Percentiles rank a stretch among this genome's conserved stretches.
Evolutionary conservation across 2,329 filamentous ascomycete genomes (phyloP).

Genomic region (Phialocephala subalpina): DNA sequence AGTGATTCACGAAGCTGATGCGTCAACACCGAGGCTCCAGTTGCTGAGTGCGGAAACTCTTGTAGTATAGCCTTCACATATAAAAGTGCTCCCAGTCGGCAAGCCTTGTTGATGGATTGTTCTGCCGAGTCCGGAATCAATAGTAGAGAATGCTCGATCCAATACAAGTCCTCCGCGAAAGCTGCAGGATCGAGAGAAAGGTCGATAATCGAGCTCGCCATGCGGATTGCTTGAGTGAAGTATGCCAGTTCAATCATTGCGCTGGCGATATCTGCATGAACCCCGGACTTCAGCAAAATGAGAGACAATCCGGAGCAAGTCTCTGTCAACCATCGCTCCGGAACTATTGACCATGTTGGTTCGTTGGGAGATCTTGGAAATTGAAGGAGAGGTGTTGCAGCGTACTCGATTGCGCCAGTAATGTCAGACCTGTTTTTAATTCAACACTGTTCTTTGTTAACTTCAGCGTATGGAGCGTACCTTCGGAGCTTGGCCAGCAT

Average conservation of each 20-base stretch:
- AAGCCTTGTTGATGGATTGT: conserved; percentile 28
- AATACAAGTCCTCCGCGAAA: conserved; percentile 34
- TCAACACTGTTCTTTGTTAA: background rate
- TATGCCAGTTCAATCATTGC: conserved; percentile 28
- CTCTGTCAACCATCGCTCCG: background rate
- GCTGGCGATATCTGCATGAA: background rate
- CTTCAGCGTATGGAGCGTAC: conserved; percentile 8
- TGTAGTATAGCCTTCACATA: conserved; percentile 34
- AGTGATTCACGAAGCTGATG: conserved; percentile 26
- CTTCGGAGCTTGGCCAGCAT: conserved; percentile 34
- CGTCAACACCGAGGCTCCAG: conserved; percentile 30
- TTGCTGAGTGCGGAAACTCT: conserved; percentile 32
- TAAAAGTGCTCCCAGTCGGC: conserved; percentile 30
- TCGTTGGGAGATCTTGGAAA: conserved; percentile 16
- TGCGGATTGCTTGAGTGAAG: conserved; percentile 31
- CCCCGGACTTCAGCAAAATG: background rate
- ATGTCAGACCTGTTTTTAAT: conserved; percentile 29
- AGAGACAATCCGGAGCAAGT: background rate
- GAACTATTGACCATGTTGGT: conserved; percentile 29
- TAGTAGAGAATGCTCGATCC: conserved; percentile 33
- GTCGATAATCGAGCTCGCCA: conserved; percentile 6
- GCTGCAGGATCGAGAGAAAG: conserved; percentile 23
- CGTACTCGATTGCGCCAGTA: conserved; percentile 37
- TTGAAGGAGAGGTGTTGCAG: conserved; percentile 27
- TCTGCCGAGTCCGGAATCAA: background rate